Evolutionary conservation across 2,329 filamentous ascomycete species (phyloP), one percentile per base, ranked within the genome.

Genomic region (Madurella fahalii): DNA sequence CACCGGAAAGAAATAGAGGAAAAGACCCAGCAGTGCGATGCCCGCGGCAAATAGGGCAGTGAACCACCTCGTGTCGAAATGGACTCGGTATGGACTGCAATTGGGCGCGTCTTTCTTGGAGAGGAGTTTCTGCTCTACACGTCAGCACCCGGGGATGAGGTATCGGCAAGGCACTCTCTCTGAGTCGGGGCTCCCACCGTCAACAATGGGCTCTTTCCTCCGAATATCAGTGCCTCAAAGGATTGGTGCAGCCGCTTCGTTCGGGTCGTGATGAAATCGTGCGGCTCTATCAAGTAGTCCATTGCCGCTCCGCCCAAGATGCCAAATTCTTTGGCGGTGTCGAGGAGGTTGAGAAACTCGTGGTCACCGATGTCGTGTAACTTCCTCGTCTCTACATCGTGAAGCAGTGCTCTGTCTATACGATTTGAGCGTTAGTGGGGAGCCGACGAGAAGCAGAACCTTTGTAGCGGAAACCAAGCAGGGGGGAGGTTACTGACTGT

Each of bases 1-100:
- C 31, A 56, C 31, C 9, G 53, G 53, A 2, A 40, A 9, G 11
- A 56, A 15, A 9, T 52, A 34, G 30, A 46, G 7, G 20, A 45
- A 20, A 12, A 52, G 31, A 9, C 34, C 9, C 3, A 45, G 5
- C 3, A 45, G 4, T 5, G 39, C 13, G n/a, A 51, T 34, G 18
- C 30, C 30, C 8, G 40, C n/a, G n/a, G 8, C 37, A 31, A 25
- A 4, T 9, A 37, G 34, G 4, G 34, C 34, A 9, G 2, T 5
- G 34, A 37, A 37, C 34, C 4, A 37, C 13, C 34, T 15, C 34
- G 34, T 11, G 34, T 37, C 34, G 11, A 5, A 37, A 37, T 37
- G 34, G 34, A 2, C 13, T 37, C 13, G 11, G 34, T 37, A 37
- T 12, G 34, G 34, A 15, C 34, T 37, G 4, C 34, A 4, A 4